phyloP scores from a whole-genome alignment of 208 protist genomes.

The Herpetomonas tarakana region DNA sequence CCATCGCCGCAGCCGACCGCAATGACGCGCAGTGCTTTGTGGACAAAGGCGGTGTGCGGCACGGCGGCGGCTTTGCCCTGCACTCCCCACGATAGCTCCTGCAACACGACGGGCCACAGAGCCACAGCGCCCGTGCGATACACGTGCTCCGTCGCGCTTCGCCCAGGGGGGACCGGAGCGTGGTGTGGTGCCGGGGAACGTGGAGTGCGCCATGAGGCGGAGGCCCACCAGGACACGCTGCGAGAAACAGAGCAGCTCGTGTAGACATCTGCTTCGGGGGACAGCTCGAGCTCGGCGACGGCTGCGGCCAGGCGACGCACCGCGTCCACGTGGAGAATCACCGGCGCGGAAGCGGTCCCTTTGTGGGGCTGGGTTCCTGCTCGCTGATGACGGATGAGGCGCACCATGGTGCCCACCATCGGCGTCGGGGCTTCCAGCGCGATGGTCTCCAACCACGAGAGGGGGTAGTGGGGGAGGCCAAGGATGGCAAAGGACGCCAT shows the following conservation, averaged over 20 bases:
- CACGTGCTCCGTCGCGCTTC: conserved; percentile 12
- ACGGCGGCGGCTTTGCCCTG: conserved; percentile 10
- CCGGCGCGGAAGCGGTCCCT: background rate
- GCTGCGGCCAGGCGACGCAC: conserved; percentile 22
- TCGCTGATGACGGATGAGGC: too few relatives aligned
- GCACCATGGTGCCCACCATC: background rate
- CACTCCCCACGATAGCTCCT: conserved; percentile 17
- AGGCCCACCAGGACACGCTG: conserved; percentile 28
- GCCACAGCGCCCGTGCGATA: conserved; percentile 17
- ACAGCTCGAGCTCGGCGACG: conserved; percentile 15
- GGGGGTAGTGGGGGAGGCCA: conserved; percentile 29
- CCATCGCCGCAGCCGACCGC: conserved; percentile 12
- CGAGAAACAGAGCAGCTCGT: conserved; percentile 4
- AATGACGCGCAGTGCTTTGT: conserved; percentile 14
- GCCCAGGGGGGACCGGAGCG: background rate
- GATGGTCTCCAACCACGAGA: conserved; percentile 17
- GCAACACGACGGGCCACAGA: conserved; percentile 21
- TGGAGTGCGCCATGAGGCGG: conserved; percentile 3
- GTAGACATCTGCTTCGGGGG: conserved; percentile 16
- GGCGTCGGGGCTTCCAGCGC: conserved; percentile 2
- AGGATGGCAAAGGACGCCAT: conserved; percentile 26
- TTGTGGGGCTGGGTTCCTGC: too few relatives aligned
- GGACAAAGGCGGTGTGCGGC: conserved; percentile 2
- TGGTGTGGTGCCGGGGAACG: too few relatives aligned
- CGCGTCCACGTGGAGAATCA: conserved; percentile 13